Evolutionary conservation across 192 early-diverging fungal species (phyloP).

Genomic region (Haplosporangium gracile): DNA sequence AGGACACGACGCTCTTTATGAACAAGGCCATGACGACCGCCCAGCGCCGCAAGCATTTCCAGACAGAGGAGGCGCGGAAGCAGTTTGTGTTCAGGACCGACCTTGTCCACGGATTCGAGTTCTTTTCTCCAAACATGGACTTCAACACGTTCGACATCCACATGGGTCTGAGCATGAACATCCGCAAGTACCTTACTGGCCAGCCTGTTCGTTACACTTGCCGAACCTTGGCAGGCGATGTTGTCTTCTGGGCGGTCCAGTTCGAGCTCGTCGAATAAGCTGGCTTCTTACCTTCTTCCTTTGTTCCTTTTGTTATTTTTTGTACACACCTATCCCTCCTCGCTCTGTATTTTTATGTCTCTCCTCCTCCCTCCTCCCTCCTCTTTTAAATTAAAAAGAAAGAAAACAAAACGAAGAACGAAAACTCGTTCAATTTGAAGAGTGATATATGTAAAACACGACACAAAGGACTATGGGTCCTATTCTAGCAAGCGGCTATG

Average conservation of each 20-base stretch:
- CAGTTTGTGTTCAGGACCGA: slow-evolving; percentile 41
- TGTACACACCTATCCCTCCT: neutral
- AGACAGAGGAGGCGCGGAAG: slow-evolving; percentile 22
- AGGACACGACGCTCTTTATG: slow-evolving; percentile 41
- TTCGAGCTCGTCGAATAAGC: slow-evolving; percentile 48
- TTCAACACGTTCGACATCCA: slow-evolving; percentile 53
- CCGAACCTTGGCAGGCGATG: slow-evolving; percentile 30
- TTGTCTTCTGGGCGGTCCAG: slow-evolving; percentile 46
- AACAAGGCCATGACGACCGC: slow-evolving; percentile 32
- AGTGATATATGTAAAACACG: neutral
- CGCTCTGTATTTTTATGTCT: neutral
- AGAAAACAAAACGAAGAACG: neutral
- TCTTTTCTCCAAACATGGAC: slow-evolving; percentile 53
- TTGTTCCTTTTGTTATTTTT: neutral
- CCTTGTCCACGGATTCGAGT: slow-evolving; percentile 53
- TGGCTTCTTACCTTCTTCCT: neutral
- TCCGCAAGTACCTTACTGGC: slow-evolving; percentile 37
- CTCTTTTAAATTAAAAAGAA: neutral
- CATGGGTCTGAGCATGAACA: slow-evolving; percentile 45
- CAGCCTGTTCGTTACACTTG: slow-evolving; percentile 59
- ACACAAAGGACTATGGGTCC: neutral
- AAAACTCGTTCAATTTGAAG: too few relatives aligned
- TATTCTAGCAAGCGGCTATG: neutral
- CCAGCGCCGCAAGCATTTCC: slow-evolving; percentile 52
- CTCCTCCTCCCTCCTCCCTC: neutral